phyloP scores from a whole-genome alignment of 2,329 filamentous ascomycete species.

The Dothistroma septosporum region DNA sequence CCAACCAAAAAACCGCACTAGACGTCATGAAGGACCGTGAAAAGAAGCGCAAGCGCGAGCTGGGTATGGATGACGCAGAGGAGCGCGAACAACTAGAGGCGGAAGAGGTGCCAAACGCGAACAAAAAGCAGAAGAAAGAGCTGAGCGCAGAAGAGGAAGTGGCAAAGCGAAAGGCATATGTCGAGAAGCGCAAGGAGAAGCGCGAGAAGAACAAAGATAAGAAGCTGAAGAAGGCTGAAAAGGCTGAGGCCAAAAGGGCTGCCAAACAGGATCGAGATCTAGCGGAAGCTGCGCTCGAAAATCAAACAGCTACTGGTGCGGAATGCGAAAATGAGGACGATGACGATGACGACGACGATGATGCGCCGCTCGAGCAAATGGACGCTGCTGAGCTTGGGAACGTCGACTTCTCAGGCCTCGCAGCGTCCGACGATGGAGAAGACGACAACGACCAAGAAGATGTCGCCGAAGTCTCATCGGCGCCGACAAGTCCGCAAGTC shows the following conservation, averaged over 20 bases:
- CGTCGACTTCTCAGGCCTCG: conserved; percentile 33
- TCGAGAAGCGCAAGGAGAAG: conserved; percentile 43
- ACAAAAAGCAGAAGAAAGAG: conserved; percentile 44
- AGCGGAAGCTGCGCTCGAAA: conserved; percentile 21
- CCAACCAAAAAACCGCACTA: conserved; percentile 84
- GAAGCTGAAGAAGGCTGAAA: conserved; percentile 35
- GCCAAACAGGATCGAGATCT: conserved; percentile 29
- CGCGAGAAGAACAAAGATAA: conserved; percentile 46
- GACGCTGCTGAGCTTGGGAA: conserved; percentile 29
- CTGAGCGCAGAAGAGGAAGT: conserved; percentile 25
- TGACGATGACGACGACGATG: conserved; percentile 29
- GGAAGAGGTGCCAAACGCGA: conserved; percentile 38
- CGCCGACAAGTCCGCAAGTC: conserved; percentile 34
- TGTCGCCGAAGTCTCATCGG: conserved; percentile 33
- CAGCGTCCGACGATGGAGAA: conserved; percentile 19
- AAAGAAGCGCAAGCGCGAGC: conserved; percentile 67
- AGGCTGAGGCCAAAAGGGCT: conserved; percentile 39
- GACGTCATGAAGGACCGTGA: conserved; percentile 87
- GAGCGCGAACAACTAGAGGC: conserved; percentile 34
- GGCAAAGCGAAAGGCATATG: conserved; percentile 36
- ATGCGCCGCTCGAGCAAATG: conserved; percentile 25
- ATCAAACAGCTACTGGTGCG: conserved; percentile 26
- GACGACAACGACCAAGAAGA: conserved; percentile 29
- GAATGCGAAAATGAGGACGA: conserved; percentile 23
- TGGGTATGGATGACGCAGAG: conserved; percentile 50